These are phyloP conservation scores for Melanomma pulvis-pyrius DNA, from an alignment of 495 filamentous ascomycete species.

Conservation along the genomic window DNA sequence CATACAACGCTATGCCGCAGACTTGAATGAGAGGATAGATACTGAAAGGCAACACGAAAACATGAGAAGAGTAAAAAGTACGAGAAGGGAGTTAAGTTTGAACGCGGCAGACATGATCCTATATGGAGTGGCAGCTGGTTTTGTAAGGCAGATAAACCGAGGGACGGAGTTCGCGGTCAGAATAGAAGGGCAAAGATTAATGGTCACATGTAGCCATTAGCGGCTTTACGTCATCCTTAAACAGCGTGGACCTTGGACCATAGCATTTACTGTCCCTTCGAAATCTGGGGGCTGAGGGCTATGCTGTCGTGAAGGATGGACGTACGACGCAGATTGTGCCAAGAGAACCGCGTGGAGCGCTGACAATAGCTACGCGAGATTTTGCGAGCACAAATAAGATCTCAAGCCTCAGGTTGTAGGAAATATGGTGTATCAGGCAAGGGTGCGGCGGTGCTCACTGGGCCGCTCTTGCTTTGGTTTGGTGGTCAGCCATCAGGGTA, in stretches of 20 bases:
- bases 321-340: background rate
- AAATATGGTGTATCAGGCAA: background rate
- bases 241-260: background rate
- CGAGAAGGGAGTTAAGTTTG: too few relatives aligned
- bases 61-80: background rate
- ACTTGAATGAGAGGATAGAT: too few relatives aligned
- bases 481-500: background rate
- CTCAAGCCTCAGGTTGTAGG: background rate
- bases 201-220: background rate
- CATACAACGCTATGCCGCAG: too few relatives aligned
- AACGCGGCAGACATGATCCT: background rate
- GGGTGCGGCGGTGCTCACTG: conserved; percentile 5
- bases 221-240: background rate
- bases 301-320: background rate
- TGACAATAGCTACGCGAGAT: background rate
- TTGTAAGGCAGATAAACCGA: background rate
- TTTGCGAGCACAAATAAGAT: conserved; percentile 5
- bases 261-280: background rate
- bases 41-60: background rate
- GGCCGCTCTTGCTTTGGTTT: conserved; percentile 13
- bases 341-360: background rate
- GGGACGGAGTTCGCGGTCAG: background rate
- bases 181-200: background rate
- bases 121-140: background rate
- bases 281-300: background rate